Base-by-base conservation (phyloP, 202 grass and related monocot genomes). In the Zoysia matrella region DNA sequence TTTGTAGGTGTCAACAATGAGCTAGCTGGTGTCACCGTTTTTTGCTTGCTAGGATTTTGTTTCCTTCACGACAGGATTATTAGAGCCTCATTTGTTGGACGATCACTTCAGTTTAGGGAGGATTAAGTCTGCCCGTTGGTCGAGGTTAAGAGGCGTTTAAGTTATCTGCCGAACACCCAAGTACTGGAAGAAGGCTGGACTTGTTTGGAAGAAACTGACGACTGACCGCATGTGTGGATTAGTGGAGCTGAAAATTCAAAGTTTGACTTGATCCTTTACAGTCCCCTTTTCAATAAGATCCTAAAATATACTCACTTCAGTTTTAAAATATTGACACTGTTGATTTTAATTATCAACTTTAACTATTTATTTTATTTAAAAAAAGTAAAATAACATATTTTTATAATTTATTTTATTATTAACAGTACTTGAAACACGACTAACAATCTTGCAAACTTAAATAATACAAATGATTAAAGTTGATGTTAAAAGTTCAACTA, bases 41-140 rank as follows among this genome's bases (percentile, higher is more conserved):
- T 54, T 54, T 15, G 11, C 47, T 7, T 15, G 48, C 42, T 48
- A 39, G 12, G 53, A 68, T 49, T 13, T 49, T 68, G 6, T 69
- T 47, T 4, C 60, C 11, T 56, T 39, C 61, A 48, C 42, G 42
- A 41, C 43, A 48, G 51, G 80, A n/a, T n/a, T n/a, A 66, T 67
- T 83, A 49, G 62, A 42, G 62, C 52, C 63, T 75, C 68, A 67
- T 83, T 83, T 7, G 12, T 67, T 67, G 67, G 60, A 65, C 48
- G 0, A 3, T 2, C 2, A 1, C 6, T n/a, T 3, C 22, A 52
- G 44, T 4, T 74, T 67, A 55, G 22, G 3, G 5, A 14, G 9
- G 48, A 75, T 3, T 22, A 22, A 22, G 22, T 8, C 50, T 70
- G 77, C 42, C 77, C 65, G 49, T 55, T 8, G 3, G 22, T 48